Evolutionary conservation across 169 alveolate species (phyloP), one percentile per base, ranked within the genome.

Genomic region (Babesia divergens): DNA sequence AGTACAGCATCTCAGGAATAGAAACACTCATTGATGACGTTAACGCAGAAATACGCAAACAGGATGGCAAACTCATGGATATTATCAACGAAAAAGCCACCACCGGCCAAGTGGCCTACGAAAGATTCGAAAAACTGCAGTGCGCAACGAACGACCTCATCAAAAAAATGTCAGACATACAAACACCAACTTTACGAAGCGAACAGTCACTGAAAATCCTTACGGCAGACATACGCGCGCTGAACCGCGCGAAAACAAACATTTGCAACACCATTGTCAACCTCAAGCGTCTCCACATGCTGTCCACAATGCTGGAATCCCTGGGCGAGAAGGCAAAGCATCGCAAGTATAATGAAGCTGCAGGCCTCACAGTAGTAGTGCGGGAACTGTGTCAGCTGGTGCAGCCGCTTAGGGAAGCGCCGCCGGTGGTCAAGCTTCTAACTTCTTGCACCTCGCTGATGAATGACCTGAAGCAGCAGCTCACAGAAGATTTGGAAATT

Each of bases 91-190:
- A 75, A 26, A 75, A 75, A 70, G 85, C 85, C 9, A 53, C 65
- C 34, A 52, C 69, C 26, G 81, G 81, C 1, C 64, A 75, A 51
- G 18, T 52, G 34, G 85, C 74, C 1, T 72, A 75, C 42, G 85
- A 75, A 31, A 14, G 62, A 16, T 75, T 75, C 37, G 85, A 75
- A 44, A 54, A 67, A 24, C 74, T 75, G 13, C 85, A 75, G 40
- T 55, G 68, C 47, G 85, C 68, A 3, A 75, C 85, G 20, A 75
- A 75, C 53, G 74, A 75, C 55, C 85, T 75, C 29, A 65, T 59
- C 18, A 43, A 60, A 7, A 35, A 62, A 26, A 65, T 75, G 55
- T 53, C 64, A 6, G 85, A 75, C 32, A 65, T 75, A 22, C 68
- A 66, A 37, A 59, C 35, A 37, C 80, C 55, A 38, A 59, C 81